Percentiles rank a stretch among this genome's conserved stretches.
Conservation (phyloP, 2,329 filamentous ascomycete genomes). For the Grosmannia clavigera region DNA sequence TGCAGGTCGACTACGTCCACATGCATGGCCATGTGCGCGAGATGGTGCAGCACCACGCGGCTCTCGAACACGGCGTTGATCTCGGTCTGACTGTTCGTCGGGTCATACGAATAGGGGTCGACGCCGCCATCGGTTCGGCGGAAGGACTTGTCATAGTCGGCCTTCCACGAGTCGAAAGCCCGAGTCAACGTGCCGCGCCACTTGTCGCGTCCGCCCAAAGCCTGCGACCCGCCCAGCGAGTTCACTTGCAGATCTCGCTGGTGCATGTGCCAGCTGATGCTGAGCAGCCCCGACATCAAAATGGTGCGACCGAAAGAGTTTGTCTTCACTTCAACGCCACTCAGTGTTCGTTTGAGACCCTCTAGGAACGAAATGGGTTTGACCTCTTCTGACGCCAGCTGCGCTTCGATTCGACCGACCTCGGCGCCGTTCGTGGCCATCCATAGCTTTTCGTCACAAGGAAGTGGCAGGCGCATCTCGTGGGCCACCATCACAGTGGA, state of each 20-base stretch:
- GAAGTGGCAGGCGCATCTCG: slow-evolving; percentile 81
- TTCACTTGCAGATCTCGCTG: slow-evolving; percentile 88
- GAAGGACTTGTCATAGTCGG: slow-evolving; percentile 76
- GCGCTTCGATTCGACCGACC: slow-evolving; percentile 72
- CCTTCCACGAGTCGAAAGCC: slow-evolving; percentile 89
- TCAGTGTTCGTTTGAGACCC: slow-evolving; percentile 78
- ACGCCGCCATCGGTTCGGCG: slow-evolving; percentile 40
- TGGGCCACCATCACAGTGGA: slow-evolving; percentile 95
- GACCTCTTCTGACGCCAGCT: slow-evolving; percentile 66
- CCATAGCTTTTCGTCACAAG: slow-evolving; percentile 90
- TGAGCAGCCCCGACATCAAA: slow-evolving; percentile 85
- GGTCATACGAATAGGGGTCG: slow-evolving; percentile 42
- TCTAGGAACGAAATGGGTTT: slow-evolving; percentile 83
- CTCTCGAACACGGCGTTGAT: slow-evolving; percentile 65
- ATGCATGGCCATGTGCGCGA: slow-evolving; percentile 97
- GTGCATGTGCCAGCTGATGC: slow-evolving; percentile 96
- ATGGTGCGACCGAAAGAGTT: slow-evolving; percentile 90
- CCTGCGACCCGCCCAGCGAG: slow-evolving; percentile 59
- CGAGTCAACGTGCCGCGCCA: slow-evolving; percentile 78
- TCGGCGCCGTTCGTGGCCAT: slow-evolving; percentile 78
- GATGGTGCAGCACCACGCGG: slow-evolving; percentile 76
- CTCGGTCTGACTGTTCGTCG: slow-evolving; percentile 40
- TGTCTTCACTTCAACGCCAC: slow-evolving; percentile 72
- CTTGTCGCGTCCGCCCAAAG: slow-evolving; percentile 76
- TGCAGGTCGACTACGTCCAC: slow-evolving; percentile 96